Base-by-base conservation (phyloP, 257 asterid species). In the Parsonsia alboflavescens region DNA sequence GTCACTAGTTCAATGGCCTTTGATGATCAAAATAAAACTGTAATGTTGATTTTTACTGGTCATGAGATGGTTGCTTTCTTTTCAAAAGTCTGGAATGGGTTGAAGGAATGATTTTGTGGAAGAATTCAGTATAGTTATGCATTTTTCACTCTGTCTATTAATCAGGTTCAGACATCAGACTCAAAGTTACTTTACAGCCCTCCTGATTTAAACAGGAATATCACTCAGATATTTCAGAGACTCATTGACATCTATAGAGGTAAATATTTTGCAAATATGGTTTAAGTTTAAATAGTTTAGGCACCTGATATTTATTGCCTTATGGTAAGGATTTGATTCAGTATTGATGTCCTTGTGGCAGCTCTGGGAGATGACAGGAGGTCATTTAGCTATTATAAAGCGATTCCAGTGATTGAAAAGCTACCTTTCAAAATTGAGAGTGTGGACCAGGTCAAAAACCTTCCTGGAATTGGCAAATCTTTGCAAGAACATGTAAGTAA, bases 311-410 rank as follows among this genome's bases (percentile, higher is more conserved):
- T 70, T 17, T 30, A 36, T 54, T 54, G n/a, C 49, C 61, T 30
- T 48, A 33, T 59, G 26, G 12, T 79, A 69, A 72, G 66, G 77
- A 62, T 76, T 13, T 76, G 75, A 75, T 50, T 36, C 26, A 72
- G 8, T 74, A 59, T 73, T 26, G 66, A 70, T 79, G 56, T 53
- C 76, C 7, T 81, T 39, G 49, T 81, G 80, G 76, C 78, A 94
- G 99, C 97, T 52, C 81, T 92, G 73, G 99, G 99, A 79, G 99
- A 94, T 30, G 97, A 92, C 46, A 85, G 97, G 79, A 87, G 97
- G 84, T 94, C 99, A 71, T 94, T 92, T 82, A 94, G 97, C 90
- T 94, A 94, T 84, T 45, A 85, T 79, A 94, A 92, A 87, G 99
- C 97, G 77, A 89, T 94, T 76, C 82, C 89, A 49, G 97, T 92